These are phyloP conservation scores for Scleroderma citrinum DNA, from an alignment of 768 basidiomycete species.

Conservation along the genomic window DNA sequence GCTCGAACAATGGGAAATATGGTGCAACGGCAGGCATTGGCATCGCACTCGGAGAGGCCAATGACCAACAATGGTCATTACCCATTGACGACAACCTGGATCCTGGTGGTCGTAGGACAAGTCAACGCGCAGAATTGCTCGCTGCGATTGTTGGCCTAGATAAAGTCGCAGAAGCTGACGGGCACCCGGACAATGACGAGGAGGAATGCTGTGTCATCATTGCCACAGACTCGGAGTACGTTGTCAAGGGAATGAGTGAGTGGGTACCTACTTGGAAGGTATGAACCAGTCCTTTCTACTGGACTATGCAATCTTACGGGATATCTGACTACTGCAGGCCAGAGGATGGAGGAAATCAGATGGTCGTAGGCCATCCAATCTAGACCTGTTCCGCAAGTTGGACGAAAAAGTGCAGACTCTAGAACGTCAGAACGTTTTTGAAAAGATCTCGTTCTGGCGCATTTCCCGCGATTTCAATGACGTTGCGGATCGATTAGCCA, in stretches of 20 bases:
- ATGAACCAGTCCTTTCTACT: not conserved
- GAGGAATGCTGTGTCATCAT: conserved; percentile 11
- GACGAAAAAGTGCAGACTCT: conserved; percentile 10
- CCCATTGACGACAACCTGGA: conserved; percentile 20
- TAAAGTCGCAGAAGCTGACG: not conserved
- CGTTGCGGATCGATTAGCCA: conserved; percentile 18
- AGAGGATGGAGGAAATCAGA: conserved; percentile 15
- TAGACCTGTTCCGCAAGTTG: conserved; percentile 25
- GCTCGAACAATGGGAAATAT: conserved; percentile 21
- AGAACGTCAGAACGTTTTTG: conserved; percentile 9
- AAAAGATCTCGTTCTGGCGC: conserved; percentile 19
- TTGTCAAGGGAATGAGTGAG: conserved; percentile 29
- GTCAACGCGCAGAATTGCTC: conserved; percentile 27
- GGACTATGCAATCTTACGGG: not conserved
- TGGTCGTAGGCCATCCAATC: conserved; percentile 15
- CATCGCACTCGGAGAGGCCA: not conserved
- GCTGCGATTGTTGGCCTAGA: conserved; percentile 21
- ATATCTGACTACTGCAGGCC: conserved; percentile 2
- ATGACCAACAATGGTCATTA: conserved; percentile 11
- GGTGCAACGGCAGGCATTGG: conserved; percentile 23
- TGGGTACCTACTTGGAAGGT: conserved; percentile 31
- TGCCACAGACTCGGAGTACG: conserved; percentile 30
- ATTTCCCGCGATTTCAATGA: conserved; percentile 16
- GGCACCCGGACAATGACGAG: not conserved
- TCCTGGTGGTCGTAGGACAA: conserved; percentile 16